Conservation (phyloP, 768 basidiomycete species). For the Rhizopogon vesiculosus region DNA sequence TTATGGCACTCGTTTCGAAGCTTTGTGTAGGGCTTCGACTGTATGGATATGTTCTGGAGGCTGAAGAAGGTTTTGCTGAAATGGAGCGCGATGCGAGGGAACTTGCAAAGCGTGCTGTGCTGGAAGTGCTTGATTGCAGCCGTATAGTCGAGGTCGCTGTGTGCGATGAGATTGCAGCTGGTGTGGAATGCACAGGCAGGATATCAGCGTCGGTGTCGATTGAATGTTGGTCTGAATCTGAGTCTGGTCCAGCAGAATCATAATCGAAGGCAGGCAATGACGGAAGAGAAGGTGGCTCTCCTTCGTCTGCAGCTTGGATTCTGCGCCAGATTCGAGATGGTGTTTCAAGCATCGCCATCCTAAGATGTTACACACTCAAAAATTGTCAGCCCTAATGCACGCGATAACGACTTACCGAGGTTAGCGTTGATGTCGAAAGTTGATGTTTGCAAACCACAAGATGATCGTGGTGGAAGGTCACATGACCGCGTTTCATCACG, state of each 20-base stretch:
- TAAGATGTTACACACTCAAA: background rate
- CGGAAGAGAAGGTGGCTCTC: conserved; percentile 79
- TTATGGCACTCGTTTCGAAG: conserved; percentile 58
- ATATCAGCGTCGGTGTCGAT: conserved; percentile 39
- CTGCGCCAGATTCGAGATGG: conserved; percentile 83
- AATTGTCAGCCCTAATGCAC: background rate
- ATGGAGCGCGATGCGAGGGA: conserved; percentile 46
- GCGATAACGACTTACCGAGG: background rate
- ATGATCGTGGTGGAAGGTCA: conserved; percentile 11
- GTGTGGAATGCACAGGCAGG: conserved; percentile 65
- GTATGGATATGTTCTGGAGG: conserved; percentile 27
- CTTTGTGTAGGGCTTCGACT: conserved; percentile 35
- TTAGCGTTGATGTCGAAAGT: background rate
- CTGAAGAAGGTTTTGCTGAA: conserved; percentile 28
- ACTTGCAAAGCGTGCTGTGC: conserved; percentile 44
- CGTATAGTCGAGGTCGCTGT: conserved; percentile 46
- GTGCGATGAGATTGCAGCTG: conserved; percentile 45
- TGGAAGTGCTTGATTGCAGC: conserved; percentile 47
- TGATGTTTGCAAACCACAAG: conserved; percentile 10
- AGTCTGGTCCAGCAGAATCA: conserved; percentile 45
- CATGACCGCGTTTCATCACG: conserved; percentile 18
- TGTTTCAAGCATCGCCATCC: conserved; percentile 63
- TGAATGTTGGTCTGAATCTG: conserved; percentile 30
- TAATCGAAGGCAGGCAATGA: conserved; percentile 71
- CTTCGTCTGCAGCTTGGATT: conserved; percentile 70